Evolutionary conservation across 2,329 filamentous ascomycete genomes (phyloP), one percentile per base, ranked within the genome.

Genomic region (Ceratocystis alfenasii): DNA sequence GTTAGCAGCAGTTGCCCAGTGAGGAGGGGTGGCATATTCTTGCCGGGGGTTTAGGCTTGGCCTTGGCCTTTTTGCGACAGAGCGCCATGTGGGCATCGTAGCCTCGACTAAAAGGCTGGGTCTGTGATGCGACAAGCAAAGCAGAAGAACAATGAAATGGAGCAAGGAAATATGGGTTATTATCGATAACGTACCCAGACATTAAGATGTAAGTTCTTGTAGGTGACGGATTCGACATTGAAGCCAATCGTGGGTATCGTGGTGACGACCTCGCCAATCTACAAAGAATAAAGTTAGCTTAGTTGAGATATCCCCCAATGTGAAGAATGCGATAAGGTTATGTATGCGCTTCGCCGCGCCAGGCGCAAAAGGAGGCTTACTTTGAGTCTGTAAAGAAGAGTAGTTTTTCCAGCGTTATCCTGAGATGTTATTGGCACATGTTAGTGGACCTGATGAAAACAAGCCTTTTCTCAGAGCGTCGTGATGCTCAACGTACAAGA

Each of bases 201-300:
- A 74, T 97, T 97, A 76, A 99, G 95, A 76, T 96, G 96, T 69
- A 99, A 83, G 75, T 96, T 97, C 76, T 93, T 93, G 81, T 99
- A 99, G 72, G 91, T 94, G 70, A 99, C 94, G 25, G 91, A 96
- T 78, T 99, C 94, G 72, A 99, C 94, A 76, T 99, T 99, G 82
- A 99, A 99, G 68, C 94, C 94, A 76, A 99, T 97, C 65, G 94
- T 99, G 22, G 94, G 94, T 81, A 97, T 97, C 72, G 94, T 99
- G 69, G 94, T 97, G 70, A 99, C 94, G 57, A 99, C 94, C 76
- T 99, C 94, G 74, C 94, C 94, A 74, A 99, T 95, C 90, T 96
- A 68, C 30, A 25, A 7, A 60, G 28, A 57, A 59, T 62, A 44
- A 57, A 59, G 57, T 67, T 63, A 67, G 66, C 44, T 65, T 63